Conservation (phyloP, 2,329 filamentous ascomycete species). For the Dryadomyces quercivorus region DNA sequence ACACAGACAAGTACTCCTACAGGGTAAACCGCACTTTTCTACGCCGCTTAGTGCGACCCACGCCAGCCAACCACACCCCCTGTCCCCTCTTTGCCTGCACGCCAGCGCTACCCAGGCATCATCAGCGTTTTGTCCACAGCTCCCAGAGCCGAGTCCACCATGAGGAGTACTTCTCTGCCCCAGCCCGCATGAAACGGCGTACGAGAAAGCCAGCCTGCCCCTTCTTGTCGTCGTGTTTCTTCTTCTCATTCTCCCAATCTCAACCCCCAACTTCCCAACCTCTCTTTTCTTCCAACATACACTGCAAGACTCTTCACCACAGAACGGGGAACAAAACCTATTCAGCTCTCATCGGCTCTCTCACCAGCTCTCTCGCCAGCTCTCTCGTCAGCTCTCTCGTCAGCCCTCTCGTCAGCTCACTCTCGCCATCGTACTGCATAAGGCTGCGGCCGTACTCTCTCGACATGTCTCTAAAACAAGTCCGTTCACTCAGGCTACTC, state of each 20-base stretch:
- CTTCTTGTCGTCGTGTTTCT: neutral
- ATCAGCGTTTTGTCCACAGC: neutral
- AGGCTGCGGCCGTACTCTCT: neutral
- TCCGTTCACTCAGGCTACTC: too few relatives aligned
- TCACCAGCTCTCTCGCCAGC: neutral
- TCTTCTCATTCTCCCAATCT: neutral
- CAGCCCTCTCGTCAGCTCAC: neutral
- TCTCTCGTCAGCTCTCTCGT: neutral
- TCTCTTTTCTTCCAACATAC: too few relatives aligned
- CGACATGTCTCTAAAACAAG: constrained; percentile 1
- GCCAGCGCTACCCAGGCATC: neutral
- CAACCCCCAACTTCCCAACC: too few relatives aligned
- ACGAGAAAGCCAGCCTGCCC: neutral
- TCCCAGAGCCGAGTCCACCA: neutral
- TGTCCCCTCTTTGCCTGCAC: neutral
- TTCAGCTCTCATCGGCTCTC: neutral
- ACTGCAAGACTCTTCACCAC: too few relatives aligned
- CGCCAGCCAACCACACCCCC: neutral
- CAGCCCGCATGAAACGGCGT: neutral
- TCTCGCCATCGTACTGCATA: too few relatives aligned
- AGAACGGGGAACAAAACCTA: too few relatives aligned
- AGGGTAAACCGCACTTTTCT: neutral
- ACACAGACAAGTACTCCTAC: too few relatives aligned
- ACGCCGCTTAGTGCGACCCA: neutral
- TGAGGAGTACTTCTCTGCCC: neutral